phyloP scores from a whole-genome alignment of 495 filamentous ascomycete genomes.

The Podospora australis region DNA sequence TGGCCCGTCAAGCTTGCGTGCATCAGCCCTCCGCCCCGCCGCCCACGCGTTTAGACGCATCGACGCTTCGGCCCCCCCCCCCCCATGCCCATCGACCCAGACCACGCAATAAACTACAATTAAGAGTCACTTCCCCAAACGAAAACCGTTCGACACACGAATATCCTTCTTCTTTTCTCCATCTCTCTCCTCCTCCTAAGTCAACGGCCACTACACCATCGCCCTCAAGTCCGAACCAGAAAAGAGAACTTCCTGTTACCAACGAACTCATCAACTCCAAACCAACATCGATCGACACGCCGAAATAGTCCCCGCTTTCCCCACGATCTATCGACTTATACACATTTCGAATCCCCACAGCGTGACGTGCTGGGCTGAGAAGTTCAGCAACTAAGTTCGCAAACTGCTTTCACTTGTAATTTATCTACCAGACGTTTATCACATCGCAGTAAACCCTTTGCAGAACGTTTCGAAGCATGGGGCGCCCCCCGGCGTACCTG shows the following conservation, averaged over 20 bases:
- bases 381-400: not conserved
- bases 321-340: not conserved
- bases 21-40: not conserved
- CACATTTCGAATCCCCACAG: constrained; percentile 1
- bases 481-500: constrained; percentile 46
- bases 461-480: constrained; percentile 26
- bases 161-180: not conserved
- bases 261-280: not conserved
- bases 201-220: too few relatives aligned
- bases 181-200: not conserved
- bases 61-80: not conserved
- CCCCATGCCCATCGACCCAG: not conserved
- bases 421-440: not conserved
- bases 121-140: not conserved
- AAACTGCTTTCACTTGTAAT: too few relatives aligned
- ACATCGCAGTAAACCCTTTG: not conserved
- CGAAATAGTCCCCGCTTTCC: constrained; percentile 7
- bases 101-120: not conserved
- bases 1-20: not conserved
- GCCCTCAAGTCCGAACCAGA: too few relatives aligned
- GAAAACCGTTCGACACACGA: too few relatives aligned
- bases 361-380: constrained; percentile 2
- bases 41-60: not conserved
- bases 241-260: too few relatives aligned
- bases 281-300: not conserved